Evolutionary conservation across 148 eudicot species (phyloP).

Genomic region (Rhododendron ovatum): DNA sequence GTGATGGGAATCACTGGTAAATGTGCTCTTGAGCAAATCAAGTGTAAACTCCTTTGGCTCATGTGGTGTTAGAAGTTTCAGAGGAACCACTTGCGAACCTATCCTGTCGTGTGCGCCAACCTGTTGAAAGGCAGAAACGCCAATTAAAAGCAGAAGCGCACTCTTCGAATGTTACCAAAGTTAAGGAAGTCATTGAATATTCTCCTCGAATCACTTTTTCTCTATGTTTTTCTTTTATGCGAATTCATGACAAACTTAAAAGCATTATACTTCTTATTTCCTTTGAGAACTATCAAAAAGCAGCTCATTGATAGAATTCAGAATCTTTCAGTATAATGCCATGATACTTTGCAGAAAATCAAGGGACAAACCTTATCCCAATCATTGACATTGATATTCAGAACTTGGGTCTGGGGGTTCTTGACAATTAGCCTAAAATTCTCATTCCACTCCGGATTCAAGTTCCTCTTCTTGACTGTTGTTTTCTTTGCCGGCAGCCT

Average conservation of each 20-base stretch:
- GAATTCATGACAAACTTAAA: neutral
- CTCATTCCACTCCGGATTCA: conserved; percentile 94
- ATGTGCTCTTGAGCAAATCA: conserved; percentile 59
- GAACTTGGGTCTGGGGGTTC: conserved; percentile 75
- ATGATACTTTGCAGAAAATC: neutral
- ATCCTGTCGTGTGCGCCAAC: conserved; percentile 72
- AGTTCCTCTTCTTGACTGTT: conserved; percentile 60
- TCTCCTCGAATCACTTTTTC: neutral
- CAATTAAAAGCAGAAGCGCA: neutral
- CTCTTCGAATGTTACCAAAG: neutral
- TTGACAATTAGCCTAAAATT: conserved; percentile 71
- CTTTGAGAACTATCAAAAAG: neutral
- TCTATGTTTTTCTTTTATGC: neutral
- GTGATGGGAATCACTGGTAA: conserved; percentile 34
- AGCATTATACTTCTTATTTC: neutral
- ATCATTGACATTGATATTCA: conserved; percentile 63
- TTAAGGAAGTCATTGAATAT: neutral
- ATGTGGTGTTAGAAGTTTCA: conserved; percentile 52
- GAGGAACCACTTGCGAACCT: conserved; percentile 66
- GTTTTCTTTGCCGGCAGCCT: conserved; percentile 64
- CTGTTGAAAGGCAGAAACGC: conserved; percentile 22
- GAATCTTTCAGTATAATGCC: neutral
- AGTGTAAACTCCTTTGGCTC: conserved; percentile 52
- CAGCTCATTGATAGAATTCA: neutral
- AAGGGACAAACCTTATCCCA: conserved; percentile 35